These are phyloP conservation scores for Exophiala sp. DNA, from an alignment of 2,329 filamentous ascomycete genomes.

Conservation along the genomic window DNA sequence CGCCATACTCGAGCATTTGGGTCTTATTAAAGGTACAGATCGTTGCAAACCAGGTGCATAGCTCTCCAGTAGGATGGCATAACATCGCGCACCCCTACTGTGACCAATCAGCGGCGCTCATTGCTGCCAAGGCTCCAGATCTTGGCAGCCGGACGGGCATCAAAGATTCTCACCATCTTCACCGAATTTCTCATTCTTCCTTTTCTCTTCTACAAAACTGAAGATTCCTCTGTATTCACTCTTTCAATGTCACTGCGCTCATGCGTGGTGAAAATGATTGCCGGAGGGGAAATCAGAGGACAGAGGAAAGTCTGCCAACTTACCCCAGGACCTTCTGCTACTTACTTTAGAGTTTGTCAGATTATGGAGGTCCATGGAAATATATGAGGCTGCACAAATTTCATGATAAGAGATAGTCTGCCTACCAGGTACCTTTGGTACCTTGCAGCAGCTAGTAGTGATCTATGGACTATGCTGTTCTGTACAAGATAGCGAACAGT, in stretches of 20 bases:
- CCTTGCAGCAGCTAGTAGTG: too few relatives aligned
- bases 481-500: too few relatives aligned
- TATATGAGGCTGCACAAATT: conserved; percentile 43
- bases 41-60: too few relatives aligned
- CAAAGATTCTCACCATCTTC: not conserved
- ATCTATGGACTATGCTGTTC: too few relatives aligned
- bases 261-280: conserved; percentile 32
- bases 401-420: too few relatives aligned
- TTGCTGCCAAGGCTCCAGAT: not conserved
- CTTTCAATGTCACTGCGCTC: conserved; percentile 34
- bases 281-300: conserved; percentile 45
- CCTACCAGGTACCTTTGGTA: too few relatives aligned
- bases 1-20: too few relatives aligned
- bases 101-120: too few relatives aligned
- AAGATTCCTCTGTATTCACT: conserved; percentile 45
- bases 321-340: conserved; percentile 40
- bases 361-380: conserved; percentile 43
- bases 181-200: not conserved
- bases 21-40: too few relatives aligned
- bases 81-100: too few relatives aligned
- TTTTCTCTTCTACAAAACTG: conserved; percentile 37
- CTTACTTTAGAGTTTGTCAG: conserved; percentile 28
- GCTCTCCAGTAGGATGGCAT: too few relatives aligned
- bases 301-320: conserved; percentile 39
- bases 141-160: not conserved